Percentiles rank a stretch among this genome's conserved stretches.
Conservation (phyloP, 306 rosid species). For the Cyamopsis tetragonoloba region DNA sequence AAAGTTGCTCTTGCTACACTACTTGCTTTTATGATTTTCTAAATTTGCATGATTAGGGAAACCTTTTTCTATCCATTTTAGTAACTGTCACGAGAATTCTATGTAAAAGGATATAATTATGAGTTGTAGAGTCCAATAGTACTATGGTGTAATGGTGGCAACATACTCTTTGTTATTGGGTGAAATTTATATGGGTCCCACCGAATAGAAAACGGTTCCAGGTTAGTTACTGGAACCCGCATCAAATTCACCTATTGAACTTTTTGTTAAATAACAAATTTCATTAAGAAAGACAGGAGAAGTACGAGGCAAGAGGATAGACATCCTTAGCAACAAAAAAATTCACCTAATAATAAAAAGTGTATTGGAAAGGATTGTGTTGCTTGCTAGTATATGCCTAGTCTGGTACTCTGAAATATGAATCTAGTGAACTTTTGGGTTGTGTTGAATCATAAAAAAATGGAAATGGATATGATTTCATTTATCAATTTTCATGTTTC, state of each 20-base stretch:
- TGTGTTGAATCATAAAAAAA: not conserved
- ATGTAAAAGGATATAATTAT: not conserved
- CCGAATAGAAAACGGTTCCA: not conserved
- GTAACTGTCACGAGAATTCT: not conserved
- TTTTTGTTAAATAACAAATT: too few relatives aligned
- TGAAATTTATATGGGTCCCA: not conserved
- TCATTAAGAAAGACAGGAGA: too few relatives aligned
- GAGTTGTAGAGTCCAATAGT: not conserved
- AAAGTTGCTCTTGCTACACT: not conserved
- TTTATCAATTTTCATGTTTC: constrained; percentile 5
- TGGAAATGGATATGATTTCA: constrained; percentile 2
- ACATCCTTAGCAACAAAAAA: too few relatives aligned
- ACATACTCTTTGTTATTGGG: not conserved
- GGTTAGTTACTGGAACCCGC: not conserved
- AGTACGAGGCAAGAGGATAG: too few relatives aligned
- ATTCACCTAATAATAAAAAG: too few relatives aligned
- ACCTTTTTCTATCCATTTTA: not conserved
- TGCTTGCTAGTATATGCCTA: too few relatives aligned
- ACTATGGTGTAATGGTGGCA: not conserved
- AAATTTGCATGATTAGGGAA: not conserved
- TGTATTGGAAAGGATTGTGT: too few relatives aligned
- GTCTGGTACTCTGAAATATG: too few relatives aligned
- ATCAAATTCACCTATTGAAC: too few relatives aligned
- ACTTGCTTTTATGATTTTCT: constrained; percentile 8
- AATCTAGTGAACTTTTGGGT: not conserved